Percentiles rank a stretch among this genome's conserved stretches.
These are phyloP conservation scores for Dissoconium aciculare DNA, from an alignment of 2,329 filamentous ascomycete species.

Conservation along the genomic window DNA sequence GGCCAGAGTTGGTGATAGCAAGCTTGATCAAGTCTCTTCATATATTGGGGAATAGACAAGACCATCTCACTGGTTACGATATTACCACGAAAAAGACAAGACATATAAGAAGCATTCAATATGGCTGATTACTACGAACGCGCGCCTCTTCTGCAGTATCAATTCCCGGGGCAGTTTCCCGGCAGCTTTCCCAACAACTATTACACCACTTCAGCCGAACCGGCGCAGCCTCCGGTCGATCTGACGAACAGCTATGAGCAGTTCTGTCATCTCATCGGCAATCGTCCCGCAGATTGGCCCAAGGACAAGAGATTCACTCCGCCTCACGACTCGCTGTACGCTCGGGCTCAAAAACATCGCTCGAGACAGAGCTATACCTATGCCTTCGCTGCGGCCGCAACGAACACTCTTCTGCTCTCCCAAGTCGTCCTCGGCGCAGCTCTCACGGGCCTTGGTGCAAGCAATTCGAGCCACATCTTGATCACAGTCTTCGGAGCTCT, in stretches of 20 bases:
- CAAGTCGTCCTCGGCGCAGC: conserved; percentile 29
- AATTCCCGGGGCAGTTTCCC: conserved; percentile 14
- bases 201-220: background rate
- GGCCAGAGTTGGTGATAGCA: too few species aligned
- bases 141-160: conserved; percentile 15
- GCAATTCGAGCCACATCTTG: conserved; percentile 22
- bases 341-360: conserved; percentile 22
- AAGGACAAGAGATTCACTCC: conserved; percentile 12
- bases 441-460: conserved; percentile 27
- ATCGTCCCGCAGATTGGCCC: conserved; percentile 21
- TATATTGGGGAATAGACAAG: too few species aligned
- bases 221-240: too few species aligned
- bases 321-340: conserved; percentile 23
- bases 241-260: conserved; percentile 19
- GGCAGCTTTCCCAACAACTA: background rate
- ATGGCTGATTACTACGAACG: conserved; percentile 12
- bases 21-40: too few species aligned
- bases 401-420: conserved; percentile 25
- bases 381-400: conserved; percentile 24
- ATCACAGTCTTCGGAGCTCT: conserved; percentile 28
- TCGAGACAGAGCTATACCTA: conserved; percentile 23
- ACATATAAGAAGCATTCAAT: too few species aligned
- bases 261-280: conserved; percentile 26
- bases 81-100: too few species aligned
- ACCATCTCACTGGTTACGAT: too few species aligned